Base-by-base conservation (phyloP, 2,329 filamentous ascomycete genomes). In the Arthroderma uncinatum region DNA sequence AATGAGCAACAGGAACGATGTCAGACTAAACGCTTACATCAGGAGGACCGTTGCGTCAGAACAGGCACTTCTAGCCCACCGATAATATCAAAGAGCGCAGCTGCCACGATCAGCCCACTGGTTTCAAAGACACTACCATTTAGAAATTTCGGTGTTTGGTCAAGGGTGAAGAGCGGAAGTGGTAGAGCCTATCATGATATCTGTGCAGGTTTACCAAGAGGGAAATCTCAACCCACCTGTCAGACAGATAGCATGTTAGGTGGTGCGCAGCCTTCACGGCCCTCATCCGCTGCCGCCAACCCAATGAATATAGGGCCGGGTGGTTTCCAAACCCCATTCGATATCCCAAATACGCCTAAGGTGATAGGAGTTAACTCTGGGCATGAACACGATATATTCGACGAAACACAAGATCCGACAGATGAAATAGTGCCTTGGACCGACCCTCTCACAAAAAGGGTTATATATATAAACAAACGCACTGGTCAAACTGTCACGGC, bases 381-480 rank as follows among this genome's bases (percentile, higher is more conserved):
- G 12, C 7, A 30, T 19, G 47, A 19, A 16, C 47, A 50, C n/a
- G 12, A 28, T n/a, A 34, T 9, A 9, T 12, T 34, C 10, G 14
- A n/a, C 25, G 25, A 33, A 12, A 21, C 42, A 30, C 10, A 57
- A 42, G 33, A 16, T 4, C 44, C 19, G 12, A 37, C n/a, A 61
- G 60, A 64, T 37, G 73, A 74, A 53, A 65, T 66, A 37, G 62
- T 70, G 21, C 56, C 64, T 8, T 89, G 86, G 86, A 74, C 73
- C 1, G 81, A 89, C 62, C 83, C 84, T 0, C 64, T 70, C 7
- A 86, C 81, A 0, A 57, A 76, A 44, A 55, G 65, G 47, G 64
- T 60, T 8, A 63, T 71, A 25, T 58, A 65, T 42, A 64, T 72
- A 33, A 71, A 70, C 57, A 64, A 65, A 30, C 65, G 67, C 14